Conservation (phyloP, 768 basidiomycete species). For the Xanthoconium stramineum region DNA sequence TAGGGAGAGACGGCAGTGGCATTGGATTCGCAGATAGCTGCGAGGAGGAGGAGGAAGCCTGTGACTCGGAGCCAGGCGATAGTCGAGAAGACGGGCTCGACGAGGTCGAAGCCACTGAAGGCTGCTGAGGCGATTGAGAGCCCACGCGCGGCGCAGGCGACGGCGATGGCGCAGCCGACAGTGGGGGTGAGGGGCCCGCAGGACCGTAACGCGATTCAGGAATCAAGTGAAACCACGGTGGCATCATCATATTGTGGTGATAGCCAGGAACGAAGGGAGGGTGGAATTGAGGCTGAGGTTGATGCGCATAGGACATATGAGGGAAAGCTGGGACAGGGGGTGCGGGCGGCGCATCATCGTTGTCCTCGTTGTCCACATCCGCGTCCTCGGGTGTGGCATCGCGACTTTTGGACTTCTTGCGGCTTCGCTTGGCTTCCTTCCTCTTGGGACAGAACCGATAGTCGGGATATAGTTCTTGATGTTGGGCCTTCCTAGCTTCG, state of each 20-base stretch:
- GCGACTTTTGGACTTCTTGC: slow-evolving; percentile 22
- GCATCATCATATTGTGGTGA: slow-evolving; percentile 8
- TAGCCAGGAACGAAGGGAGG: background rate
- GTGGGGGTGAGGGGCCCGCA: slow-evolving; percentile 50
- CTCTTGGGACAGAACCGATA: slow-evolving; percentile 59
- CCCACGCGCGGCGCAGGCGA: slow-evolving; percentile 36
- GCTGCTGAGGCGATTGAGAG: slow-evolving; percentile 13
- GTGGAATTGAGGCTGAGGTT: background rate
- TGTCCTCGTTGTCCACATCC: background rate
- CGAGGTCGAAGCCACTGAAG: slow-evolving; percentile 12
- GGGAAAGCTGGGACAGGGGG: background rate
- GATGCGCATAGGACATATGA: background rate
- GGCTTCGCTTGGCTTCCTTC: slow-evolving; percentile 43
- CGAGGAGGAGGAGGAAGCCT: slow-evolving; percentile 18
- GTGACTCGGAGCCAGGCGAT: slow-evolving; percentile 11
- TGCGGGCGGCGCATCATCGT: background rate
- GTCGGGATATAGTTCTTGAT: slow-evolving; percentile 48
- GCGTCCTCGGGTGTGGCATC: slow-evolving; percentile 14
- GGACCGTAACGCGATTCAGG: slow-evolving; percentile 30
- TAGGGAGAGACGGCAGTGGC: slow-evolving; percentile 3
- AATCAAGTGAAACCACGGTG: background rate
- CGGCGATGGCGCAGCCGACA: slow-evolving; percentile 49
- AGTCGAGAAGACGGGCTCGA: slow-evolving; percentile 7
- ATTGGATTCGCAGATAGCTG: slow-evolving; percentile 4
- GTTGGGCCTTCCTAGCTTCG: slow-evolving; percentile 50